A percentile compares a stretch with the other conserved stretches of the same genome.
Evolutionary conservation across 768 basidiomycete species (phyloP).

Genomic region (Leccinum barrowsii): DNA sequence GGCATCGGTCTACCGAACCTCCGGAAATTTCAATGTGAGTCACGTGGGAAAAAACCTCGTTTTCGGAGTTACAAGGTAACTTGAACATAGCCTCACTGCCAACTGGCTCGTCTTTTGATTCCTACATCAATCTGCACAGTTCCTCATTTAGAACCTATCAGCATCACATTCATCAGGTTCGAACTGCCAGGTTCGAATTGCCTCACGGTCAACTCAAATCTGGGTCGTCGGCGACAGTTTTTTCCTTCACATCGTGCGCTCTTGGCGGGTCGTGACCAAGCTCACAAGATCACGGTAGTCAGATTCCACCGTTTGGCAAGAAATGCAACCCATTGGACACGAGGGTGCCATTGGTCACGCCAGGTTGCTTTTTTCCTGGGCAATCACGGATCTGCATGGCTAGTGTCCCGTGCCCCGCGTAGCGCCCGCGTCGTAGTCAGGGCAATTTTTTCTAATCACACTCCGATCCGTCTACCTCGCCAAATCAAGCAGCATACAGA

Average conservation of each 20-base stretch:
- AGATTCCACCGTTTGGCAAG: background rate
- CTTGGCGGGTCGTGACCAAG: too few relatives aligned
- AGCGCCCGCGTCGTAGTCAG: slow-evolving; percentile 10
- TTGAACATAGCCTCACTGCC: slow-evolving; percentile 2
- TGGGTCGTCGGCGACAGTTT: background rate
- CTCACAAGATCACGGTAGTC: background rate
- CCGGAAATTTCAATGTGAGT: background rate
- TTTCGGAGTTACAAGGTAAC: background rate
- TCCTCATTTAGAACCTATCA: background rate
- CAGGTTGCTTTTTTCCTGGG: background rate
- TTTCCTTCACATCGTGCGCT: background rate
- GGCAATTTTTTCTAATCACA: slow-evolving; percentile 6
- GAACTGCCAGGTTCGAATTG: background rate
- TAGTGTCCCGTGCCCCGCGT: background rate
- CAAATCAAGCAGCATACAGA: background rate
- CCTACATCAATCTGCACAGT: background rate
- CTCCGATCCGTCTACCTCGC: background rate
- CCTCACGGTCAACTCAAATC: background rate
- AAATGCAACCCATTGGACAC: background rate
- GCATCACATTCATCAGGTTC: background rate
- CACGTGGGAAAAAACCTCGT: background rate
- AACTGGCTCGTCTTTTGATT: background rate
- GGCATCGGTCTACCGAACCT: background rate
- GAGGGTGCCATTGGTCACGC: too few relatives aligned
- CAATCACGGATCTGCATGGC: background rate